Conservation (phyloP, 176 grass and related monocot genomes). For the Sorghum bicolor region Sorghum_bicolor_NCBIv3 NC_012873.2:53632501-53633000, state of each 20-base stretch:
- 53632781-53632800: background rate
- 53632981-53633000: background rate
- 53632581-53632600: background rate
- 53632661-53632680: background rate
- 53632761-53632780: background rate
- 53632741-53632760: too few species aligned
- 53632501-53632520: background rate
- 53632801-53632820: background rate
- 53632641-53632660: background rate
- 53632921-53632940: slow-evolving; percentile 99
- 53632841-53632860: slow-evolving; percentile 29
- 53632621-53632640: background rate
- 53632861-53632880: slow-evolving; percentile 67
- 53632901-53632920: slow-evolving; percentile 97
- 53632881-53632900: slow-evolving; percentile 87
- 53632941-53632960: slow-evolving; percentile 95
- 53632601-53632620: background rate
- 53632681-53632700: background rate
- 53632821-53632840: slow-evolving; percentile 5
- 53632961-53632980: slow-evolving; percentile 68
- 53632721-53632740: background rate
- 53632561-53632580: background rate
- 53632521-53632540: background rate
- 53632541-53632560: background rate
- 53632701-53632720: background rate